phyloP scores from a whole-genome alignment of 345 rosid genomes.

The Moricandia arvensis region DNA sequence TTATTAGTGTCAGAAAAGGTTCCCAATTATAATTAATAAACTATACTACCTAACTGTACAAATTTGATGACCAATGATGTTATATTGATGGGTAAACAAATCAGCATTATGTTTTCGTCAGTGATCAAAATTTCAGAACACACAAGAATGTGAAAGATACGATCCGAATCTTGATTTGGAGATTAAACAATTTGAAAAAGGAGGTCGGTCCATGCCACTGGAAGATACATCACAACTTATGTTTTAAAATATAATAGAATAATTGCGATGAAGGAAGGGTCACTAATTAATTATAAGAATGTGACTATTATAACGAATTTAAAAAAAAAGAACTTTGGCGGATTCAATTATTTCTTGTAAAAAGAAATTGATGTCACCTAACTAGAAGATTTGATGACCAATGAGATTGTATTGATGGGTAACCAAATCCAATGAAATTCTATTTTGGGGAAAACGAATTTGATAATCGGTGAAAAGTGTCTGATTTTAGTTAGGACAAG shows the following conservation, averaged over 20 bases:
- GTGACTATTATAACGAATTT: constrained; percentile 6
- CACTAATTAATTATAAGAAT: constrained; percentile 6
- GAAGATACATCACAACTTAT: background rate
- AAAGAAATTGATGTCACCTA: constrained; percentile 20
- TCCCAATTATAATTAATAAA: background rate
- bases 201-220: background rate
- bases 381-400: constrained; percentile 26
- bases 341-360: constrained; percentile 24
- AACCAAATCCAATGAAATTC: constrained; percentile 36
- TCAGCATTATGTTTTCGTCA: background rate
- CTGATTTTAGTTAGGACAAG: constrained; percentile 31
- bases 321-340: constrained; percentile 1
- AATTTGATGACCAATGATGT: constrained; percentile 28
- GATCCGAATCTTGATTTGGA: constrained; percentile 3
- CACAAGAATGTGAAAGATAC: constrained; percentile 31
- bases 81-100: constrained; percentile 18
- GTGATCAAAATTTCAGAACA: constrained; percentile 7
- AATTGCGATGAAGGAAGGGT: background rate
- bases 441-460: constrained; percentile 11
- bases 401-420: constrained; percentile 27
- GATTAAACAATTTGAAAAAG: background rate
- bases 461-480: constrained; percentile 9
- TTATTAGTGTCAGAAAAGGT: background rate
- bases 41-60: background rate
- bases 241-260: background rate